Evolutionary conservation across 2,329 filamentous ascomycete species (phyloP), one percentile per base, ranked within the genome.

Genomic region (Neurospora sp.): DNA sequence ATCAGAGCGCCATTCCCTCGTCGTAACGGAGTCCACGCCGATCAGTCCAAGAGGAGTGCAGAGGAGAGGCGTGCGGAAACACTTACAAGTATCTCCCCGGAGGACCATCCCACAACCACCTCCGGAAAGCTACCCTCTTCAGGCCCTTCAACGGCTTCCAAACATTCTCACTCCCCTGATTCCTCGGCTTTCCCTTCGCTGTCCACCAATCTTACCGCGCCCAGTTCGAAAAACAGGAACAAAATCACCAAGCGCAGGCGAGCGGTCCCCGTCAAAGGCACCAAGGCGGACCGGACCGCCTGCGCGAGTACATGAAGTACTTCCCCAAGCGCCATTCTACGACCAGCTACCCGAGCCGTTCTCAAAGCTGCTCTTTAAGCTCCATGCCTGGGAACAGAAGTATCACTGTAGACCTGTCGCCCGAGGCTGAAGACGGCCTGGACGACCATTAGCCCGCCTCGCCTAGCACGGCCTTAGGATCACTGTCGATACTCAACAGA

Each of bases 141-240:
- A 41, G 40, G 17, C 15, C 40, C 3, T 4, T 1, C 17, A 41
- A n/a, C 40, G 6, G 17, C 17, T 4, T 8, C 17, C 0, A n/a
- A 10, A 0, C 17, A n/a, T 8, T n/a, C 40, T 0, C 17, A 4
- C 8, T 2, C n/a, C 10, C n/a, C 43, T 3, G 8, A 46, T 12
- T 8, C 1, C 0, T 23, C 43, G 1, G 3, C 8, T 12, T 0
- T 6, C 10, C 10, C n/a, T 12, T 11, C 43, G 8, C 19, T 4
- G 0, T 23, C 43, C n/a, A 46, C 17, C 40, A n/a, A 8, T 3
- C 2, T 8, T 2, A 17, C 17, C 3, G 4, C 3, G 6, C 1
- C 40, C 6, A 1, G 0, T n/a, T 41, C 17, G 3, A 4, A 17
- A 4, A 11, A 23, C 43, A 46, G 8, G 5, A 46, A 19, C 41